Percentiles rank a stretch among this genome's conserved stretches.
Evolutionary conservation across 331 rosid species (phyloP).

Genomic region (Erythrophleum ivorense): DNA sequence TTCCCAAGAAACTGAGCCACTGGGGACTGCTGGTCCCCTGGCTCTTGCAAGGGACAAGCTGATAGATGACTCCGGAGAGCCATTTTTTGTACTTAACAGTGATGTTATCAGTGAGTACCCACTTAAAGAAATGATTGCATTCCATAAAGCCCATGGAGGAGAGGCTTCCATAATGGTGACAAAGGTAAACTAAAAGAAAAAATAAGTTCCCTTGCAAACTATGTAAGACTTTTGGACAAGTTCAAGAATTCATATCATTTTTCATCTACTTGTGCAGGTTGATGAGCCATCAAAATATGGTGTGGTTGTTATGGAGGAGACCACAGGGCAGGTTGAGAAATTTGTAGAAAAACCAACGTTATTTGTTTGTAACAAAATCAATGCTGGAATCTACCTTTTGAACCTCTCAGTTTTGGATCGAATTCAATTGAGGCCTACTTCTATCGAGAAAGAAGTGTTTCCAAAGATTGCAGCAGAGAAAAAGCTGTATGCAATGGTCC

Average conservation of each 20-base stretch:
- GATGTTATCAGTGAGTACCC: slow-evolving; percentile 94
- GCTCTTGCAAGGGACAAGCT: slow-evolving; percentile 96
- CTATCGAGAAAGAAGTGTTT: slow-evolving; percentile 90
- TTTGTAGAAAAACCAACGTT: slow-evolving; percentile 89
- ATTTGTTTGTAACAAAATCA: slow-evolving; percentile 92
- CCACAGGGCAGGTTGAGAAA: slow-evolving; percentile 80
- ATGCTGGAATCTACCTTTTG: slow-evolving; percentile 89
- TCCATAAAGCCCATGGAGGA: slow-evolving; percentile 85
- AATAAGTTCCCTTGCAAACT: slow-evolving; percentile 55
- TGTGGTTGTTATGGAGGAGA: slow-evolving; percentile 83
- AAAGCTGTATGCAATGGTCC: slow-evolving; percentile 85
- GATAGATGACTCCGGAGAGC: slow-evolving; percentile 75
- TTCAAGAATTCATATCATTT: slow-evolving; percentile 13
- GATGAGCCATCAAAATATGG: slow-evolving; percentile 96
- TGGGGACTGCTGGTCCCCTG: slow-evolving; percentile 93
- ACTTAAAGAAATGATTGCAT: slow-evolving; percentile 74
- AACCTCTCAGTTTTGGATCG: slow-evolving; percentile 81
- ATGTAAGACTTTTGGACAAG: slow-evolving; percentile 16
- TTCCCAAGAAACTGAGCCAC: slow-evolving; percentile 94
- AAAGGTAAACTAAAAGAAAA: slow-evolving; percentile 60
- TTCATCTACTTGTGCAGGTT: slow-evolving; percentile 62
- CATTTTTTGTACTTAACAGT: slow-evolving; percentile 92
- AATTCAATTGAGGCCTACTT: slow-evolving; percentile 84
- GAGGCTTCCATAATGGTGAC: slow-evolving; percentile 97
- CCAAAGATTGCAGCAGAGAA: slow-evolving; percentile 83